Percentiles rank a stretch among this genome's conserved stretches.
These are phyloP conservation scores for Tricholoma bakamatsutake DNA, from an alignment of 768 basidiomycete species.

Conservation along the genomic window DNA sequence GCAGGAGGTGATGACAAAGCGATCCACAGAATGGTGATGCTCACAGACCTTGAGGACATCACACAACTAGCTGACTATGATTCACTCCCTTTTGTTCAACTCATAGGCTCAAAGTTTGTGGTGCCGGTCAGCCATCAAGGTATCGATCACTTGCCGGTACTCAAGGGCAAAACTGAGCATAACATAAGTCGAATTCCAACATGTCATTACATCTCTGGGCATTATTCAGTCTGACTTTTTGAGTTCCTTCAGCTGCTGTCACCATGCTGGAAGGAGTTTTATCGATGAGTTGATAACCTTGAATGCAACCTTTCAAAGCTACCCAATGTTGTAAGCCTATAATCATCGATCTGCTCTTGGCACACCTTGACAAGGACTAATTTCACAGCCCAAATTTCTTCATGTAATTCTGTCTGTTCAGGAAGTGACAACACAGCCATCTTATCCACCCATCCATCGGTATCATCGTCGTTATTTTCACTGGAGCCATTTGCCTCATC, in stretches of 20 bases:
- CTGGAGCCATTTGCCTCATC: background rate
- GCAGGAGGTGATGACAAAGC: background rate
- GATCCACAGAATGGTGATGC: no score
- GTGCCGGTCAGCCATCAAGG: background rate
- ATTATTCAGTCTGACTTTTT: slow-evolving; percentile 9
- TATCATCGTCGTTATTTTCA: slow-evolving; percentile 1
- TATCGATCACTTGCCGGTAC: background rate
- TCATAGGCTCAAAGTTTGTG: background rate
- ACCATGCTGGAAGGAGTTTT: slow-evolving; percentile 14
- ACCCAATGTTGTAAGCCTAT: background rate
- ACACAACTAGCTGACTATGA: background rate
- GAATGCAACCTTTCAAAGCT: slow-evolving; percentile 3
- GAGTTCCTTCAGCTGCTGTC: slow-evolving; percentile 8
- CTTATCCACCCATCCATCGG: slow-evolving; percentile 4
- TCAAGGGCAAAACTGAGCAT: background rate
- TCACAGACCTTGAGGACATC: no score
- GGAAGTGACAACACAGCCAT: background rate
- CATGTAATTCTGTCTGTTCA: background rate
- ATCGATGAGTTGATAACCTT: background rate
- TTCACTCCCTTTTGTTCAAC: slow-evolving; percentile 1
- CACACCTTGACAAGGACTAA: slow-evolving; percentile 20
- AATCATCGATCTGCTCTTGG: background rate
- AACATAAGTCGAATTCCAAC: background rate
- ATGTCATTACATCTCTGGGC: slow-evolving; percentile 23
- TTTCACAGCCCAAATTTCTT: slow-evolving; percentile 5